A percentile compares a stretch with the other conserved stretches of the same genome.
These are phyloP conservation scores for Microsporum audouinii DNA, from an alignment of 2,329 filamentous ascomycete genomes.

Conservation along the genomic window DNA sequence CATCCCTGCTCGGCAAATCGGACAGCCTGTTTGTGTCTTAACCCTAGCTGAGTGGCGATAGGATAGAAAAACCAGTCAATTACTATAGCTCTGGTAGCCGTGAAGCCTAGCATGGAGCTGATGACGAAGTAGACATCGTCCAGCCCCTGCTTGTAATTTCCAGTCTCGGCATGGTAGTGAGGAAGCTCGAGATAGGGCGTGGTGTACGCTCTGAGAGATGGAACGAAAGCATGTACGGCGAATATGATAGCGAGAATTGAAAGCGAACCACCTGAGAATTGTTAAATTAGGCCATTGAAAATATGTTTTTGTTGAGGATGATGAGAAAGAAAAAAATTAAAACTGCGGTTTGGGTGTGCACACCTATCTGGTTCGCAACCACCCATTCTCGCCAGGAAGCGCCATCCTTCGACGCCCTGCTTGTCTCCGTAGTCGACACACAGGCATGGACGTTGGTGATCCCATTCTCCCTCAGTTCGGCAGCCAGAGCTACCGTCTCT, in stretches of 20 bases:
- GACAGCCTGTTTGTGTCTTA: slow-evolving; percentile 65
- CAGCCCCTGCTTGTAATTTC: slow-evolving; percentile 61
- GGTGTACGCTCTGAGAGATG: slow-evolving; percentile 66
- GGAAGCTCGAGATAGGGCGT: slow-evolving; percentile 78
- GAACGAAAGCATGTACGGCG: slow-evolving; percentile 71
- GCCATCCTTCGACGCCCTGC: slow-evolving; percentile 17
- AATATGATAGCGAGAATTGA: slow-evolving; percentile 75
- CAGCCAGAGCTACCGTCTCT: neutral
- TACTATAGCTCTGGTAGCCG: slow-evolving; percentile 65
- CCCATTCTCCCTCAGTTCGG: neutral
- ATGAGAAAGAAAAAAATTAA: neutral
- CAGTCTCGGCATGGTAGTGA: slow-evolving; percentile 61
- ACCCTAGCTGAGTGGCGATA: slow-evolving; percentile 58
- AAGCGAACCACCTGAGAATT: slow-evolving; percentile 60
- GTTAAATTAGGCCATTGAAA: slow-evolving; percentile 4
- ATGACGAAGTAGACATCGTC: slow-evolving; percentile 69
- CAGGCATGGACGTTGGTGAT: slow-evolving; percentile 31
- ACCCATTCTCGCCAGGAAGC: slow-evolving; percentile 48
- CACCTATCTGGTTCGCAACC: slow-evolving; percentile 71
- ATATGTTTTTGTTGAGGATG: neutral
- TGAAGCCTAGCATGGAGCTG: slow-evolving; percentile 74
- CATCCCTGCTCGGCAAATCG: slow-evolving; percentile 92
- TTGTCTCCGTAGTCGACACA: slow-evolving; percentile 22
- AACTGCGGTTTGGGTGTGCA: slow-evolving; percentile 20
- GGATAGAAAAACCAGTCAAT: slow-evolving; percentile 85